Conservation (phyloP, 768 basidiomycete species). For the Termitomyces sp. region DNA sequence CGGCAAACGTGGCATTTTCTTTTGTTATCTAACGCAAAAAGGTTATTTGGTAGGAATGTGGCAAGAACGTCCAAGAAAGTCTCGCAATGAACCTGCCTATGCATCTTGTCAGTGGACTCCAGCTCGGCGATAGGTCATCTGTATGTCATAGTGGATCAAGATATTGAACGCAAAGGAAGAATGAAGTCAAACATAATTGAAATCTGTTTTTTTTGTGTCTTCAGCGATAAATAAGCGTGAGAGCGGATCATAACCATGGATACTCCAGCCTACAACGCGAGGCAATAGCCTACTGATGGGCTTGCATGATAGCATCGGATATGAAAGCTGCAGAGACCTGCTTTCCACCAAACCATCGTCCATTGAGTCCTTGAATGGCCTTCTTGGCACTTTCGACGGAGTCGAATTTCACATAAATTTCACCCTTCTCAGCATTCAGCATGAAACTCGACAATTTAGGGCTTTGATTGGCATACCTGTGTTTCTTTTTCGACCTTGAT, state of each 20-base stretch:
- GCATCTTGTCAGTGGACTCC: slow-evolving; percentile 18
- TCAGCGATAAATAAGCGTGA: slow-evolving; percentile 22
- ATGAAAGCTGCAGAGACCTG: slow-evolving; percentile 86
- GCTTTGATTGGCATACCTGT: slow-evolving; percentile 46
- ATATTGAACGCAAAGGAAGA: slow-evolving; percentile 24
- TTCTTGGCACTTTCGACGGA: slow-evolving; percentile 74
- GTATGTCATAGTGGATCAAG: slow-evolving; percentile 26
- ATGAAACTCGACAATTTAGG: neutral
- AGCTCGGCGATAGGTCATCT: slow-evolving; percentile 20
- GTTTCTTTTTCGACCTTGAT: slow-evolving; percentile 95
- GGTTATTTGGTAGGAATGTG: slow-evolving; percentile 26
- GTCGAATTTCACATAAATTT: slow-evolving; percentile 94
- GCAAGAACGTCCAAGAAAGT: slow-evolving; percentile 23
- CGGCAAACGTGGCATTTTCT: slow-evolving; percentile 22
- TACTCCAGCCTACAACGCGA: slow-evolving; percentile 6
- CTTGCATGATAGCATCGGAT: slow-evolving; percentile 91
- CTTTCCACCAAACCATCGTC: slow-evolving; percentile 95
- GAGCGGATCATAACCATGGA: slow-evolving; percentile 26
- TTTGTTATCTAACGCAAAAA: slow-evolving; percentile 33
- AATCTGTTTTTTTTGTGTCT: slow-evolving; percentile 27
- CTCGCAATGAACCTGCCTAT: slow-evolving; percentile 39
- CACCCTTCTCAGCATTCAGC: slow-evolving; percentile 57
- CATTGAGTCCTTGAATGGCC: slow-evolving; percentile 87
- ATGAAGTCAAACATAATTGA: slow-evolving; percentile 30
- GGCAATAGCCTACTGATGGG: slow-evolving; percentile 58